Evolutionary conservation across 2,329 filamentous ascomycete species (phyloP).

Genomic region (Colletotrichum sp.): DNA sequence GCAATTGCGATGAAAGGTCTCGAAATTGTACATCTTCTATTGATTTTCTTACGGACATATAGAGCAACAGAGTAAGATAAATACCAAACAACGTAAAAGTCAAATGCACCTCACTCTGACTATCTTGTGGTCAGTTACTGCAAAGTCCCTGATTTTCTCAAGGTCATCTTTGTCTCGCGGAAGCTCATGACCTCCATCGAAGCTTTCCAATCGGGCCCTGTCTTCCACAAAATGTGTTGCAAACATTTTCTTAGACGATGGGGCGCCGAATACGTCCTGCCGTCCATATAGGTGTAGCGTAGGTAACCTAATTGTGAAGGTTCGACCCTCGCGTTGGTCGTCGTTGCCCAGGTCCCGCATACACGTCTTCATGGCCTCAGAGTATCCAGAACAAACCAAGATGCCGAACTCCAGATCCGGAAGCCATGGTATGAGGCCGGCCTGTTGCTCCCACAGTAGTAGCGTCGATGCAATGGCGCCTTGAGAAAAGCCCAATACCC

Average conservation of each 20-base stretch:
- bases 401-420: neutral
- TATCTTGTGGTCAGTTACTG: neutral
- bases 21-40: neutral
- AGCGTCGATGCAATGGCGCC: neutral
- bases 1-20: neutral
- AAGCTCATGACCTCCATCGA: neutral
- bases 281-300: neutral
- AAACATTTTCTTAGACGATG: neutral
- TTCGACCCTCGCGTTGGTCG: neutral
- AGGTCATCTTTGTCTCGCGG: neutral
- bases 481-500: neutral
- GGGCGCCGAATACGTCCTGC: neutral
- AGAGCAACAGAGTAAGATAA: neutral
- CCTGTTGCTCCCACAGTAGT: neutral
- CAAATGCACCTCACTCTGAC: neutral
- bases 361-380: neutral
- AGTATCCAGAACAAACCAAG: neutral
- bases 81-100: rapidly evolving
- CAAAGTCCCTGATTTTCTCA: neutral
- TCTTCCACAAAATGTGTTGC: neutral
- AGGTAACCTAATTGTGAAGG: neutral
- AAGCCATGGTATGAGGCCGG: neutral
- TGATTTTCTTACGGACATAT: neutral
- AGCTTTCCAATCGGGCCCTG: neutral
- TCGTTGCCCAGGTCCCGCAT: neutral